phyloP scores from a whole-genome alignment of 306 rosid species.

The Arachis hypogaea region DNA sequence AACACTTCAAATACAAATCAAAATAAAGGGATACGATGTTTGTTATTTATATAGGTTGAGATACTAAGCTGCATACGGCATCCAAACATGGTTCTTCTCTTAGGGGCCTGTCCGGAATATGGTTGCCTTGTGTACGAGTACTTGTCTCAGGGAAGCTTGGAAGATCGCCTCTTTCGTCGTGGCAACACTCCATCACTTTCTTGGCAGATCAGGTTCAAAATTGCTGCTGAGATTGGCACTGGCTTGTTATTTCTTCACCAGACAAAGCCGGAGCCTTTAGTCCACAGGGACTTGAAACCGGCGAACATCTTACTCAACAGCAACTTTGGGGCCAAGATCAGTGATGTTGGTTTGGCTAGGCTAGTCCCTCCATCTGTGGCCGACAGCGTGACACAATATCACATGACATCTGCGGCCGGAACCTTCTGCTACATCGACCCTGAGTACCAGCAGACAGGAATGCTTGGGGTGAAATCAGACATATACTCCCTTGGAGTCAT shows the following conservation, averaged over 20 bases:
- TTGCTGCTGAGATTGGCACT: slow-evolving; percentile 90
- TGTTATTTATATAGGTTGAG: slow-evolving; percentile 64
- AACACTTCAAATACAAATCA: not conserved
- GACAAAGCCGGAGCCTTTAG: slow-evolving; percentile 91
- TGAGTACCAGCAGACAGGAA: slow-evolving; percentile 96
- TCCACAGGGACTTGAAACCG: slow-evolving; percentile 95
- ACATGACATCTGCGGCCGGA: slow-evolving; percentile 89
- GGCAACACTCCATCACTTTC: slow-evolving; percentile 67
- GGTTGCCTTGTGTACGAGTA: slow-evolving; percentile 92
- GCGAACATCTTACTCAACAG: slow-evolving; percentile 81
- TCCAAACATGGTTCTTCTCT: slow-evolving; percentile 97
- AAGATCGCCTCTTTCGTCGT: slow-evolving; percentile 67
- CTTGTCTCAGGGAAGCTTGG: slow-evolving; percentile 93
- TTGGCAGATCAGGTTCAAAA: slow-evolving; percentile 81
- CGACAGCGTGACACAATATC: slow-evolving; percentile 74
- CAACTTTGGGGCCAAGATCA: slow-evolving; percentile 82
- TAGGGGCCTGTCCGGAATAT: slow-evolving; percentile 96
- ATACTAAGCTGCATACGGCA: slow-evolving; percentile 88
- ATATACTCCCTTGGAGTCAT: slow-evolving; percentile 89
- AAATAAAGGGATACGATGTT: not conserved
- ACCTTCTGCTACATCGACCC: slow-evolving; percentile 97
- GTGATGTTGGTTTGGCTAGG: slow-evolving; percentile 91
- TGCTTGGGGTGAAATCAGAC: slow-evolving; percentile 93
- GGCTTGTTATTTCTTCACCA: slow-evolving; percentile 94
- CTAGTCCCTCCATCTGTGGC: slow-evolving; percentile 82